Conservation (phyloP, 2,329 filamentous ascomycete species). For the Claviceps lovelessii region DNA sequence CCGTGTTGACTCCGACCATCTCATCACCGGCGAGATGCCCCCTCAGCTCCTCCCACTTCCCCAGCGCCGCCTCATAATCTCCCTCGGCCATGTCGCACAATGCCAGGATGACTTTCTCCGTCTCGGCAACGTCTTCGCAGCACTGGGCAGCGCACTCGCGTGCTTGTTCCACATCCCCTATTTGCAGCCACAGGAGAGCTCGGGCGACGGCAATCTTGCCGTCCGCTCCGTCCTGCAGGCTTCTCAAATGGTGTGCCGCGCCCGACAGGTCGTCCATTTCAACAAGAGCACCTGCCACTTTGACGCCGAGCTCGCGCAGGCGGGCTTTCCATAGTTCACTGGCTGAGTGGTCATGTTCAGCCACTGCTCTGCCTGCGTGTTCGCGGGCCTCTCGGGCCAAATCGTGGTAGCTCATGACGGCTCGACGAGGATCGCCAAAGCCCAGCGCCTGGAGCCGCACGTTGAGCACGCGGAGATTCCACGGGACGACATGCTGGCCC, state of each 20-base stretch:
- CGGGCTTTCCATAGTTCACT: slow-evolving; percentile 55
- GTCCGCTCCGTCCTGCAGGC: slow-evolving; percentile 30
- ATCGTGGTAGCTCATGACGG: slow-evolving; percentile 84
- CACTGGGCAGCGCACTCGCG: slow-evolving; percentile 32
- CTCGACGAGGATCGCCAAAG: slow-evolving; percentile 68
- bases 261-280: slow-evolving; percentile 82
- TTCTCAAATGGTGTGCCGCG: slow-evolving; percentile 57
- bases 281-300: slow-evolving; percentile 51
- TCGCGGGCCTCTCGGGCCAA: slow-evolving; percentile 63
- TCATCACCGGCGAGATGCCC: slow-evolving; percentile 36
- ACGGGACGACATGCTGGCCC: slow-evolving; percentile 60
- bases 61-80: slow-evolving; percentile 49
- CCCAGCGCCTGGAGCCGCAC: slow-evolving; percentile 76
- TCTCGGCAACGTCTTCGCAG: slow-evolving; percentile 17
- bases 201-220: slow-evolving; percentile 32
- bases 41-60: slow-evolving; percentile 42
- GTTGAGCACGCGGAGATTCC: slow-evolving; percentile 70
- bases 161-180: slow-evolving; percentile 63
- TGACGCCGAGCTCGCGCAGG: slow-evolving; percentile 59
- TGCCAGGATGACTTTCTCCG: slow-evolving; percentile 43
- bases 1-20: slow-evolving; percentile 68
- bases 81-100: slow-evolving; percentile 68
- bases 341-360: slow-evolving; percentile 35
- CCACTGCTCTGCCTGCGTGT: slow-evolving; percentile 35
- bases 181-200: slow-evolving; percentile 59